These are phyloP conservation scores for Nidularia pulvinata DNA, from an alignment of 768 basidiomycete species.

Conservation along the genomic window DNA sequence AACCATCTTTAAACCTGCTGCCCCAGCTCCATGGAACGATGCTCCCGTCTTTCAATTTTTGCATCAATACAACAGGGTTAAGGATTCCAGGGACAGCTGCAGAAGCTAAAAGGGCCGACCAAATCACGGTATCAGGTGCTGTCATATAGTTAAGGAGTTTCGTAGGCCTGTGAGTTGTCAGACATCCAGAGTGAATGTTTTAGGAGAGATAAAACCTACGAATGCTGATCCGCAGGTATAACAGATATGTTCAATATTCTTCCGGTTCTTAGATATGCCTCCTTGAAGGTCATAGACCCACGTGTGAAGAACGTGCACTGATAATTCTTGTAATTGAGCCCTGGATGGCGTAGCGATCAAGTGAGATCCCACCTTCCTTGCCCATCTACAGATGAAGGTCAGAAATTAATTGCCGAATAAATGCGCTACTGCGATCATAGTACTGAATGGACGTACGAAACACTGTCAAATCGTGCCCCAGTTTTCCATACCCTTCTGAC, in stretches of 20 bases:
- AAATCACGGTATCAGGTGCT: constrained; percentile 89
- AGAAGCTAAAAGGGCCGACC: constrained; percentile 82
- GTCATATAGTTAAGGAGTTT: constrained; percentile 96
- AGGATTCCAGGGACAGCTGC: constrained; percentile 96
- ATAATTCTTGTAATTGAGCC: background rate
- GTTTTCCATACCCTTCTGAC: constrained; percentile 74
- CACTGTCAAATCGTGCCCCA: constrained; percentile 94
- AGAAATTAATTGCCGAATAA: background rate
- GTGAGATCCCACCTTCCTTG: constrained; percentile 64
- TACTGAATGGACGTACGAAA: constrained; percentile 33
- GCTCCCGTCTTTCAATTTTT: constrained; percentile 79
- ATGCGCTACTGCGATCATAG: background rate
- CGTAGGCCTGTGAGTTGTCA: constrained; percentile 62
- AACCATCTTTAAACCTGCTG: constrained; percentile 92
- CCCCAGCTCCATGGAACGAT: constrained; percentile 96
- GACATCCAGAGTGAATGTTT: constrained; percentile 4
- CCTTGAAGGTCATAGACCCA: constrained; percentile 93
- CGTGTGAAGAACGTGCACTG: constrained; percentile 89
- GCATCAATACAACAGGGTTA: constrained; percentile 95
- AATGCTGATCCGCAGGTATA: constrained; percentile 88
- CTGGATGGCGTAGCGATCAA: background rate
- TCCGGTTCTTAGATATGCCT: constrained; percentile 92
- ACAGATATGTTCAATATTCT: constrained; percentile 94
- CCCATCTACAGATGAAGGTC: constrained; percentile 57
- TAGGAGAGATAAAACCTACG: constrained; percentile 39